Conservation (phyloP, 257 asterid genomes). For the Nicotiana tomentosiformis region DNA sequence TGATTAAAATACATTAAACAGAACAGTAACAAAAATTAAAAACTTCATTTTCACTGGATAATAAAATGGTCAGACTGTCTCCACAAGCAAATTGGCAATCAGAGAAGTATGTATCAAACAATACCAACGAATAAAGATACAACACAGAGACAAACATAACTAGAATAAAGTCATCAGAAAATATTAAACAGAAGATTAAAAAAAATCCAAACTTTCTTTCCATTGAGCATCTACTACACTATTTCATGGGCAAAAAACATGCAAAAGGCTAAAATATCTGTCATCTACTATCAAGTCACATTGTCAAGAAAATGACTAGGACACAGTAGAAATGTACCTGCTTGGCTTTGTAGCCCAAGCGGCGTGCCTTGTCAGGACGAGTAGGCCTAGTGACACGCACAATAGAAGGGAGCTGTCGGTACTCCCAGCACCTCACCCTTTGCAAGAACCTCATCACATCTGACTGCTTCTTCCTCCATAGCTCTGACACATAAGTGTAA, state of each 20-base stretch:
- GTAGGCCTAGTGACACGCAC: slow-evolving; percentile 5
- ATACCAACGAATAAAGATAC: not conserved
- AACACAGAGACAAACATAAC: not conserved
- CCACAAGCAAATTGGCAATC: too few relatives aligned
- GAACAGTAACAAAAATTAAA: too few relatives aligned
- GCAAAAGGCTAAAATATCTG: not conserved
- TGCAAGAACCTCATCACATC: slow-evolving; percentile 10
- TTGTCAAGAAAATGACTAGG: not conserved
- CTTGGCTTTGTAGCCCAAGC: slow-evolving; percentile 7
- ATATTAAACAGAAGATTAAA: not conserved
- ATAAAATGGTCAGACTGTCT: too few relatives aligned
- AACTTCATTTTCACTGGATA: too few relatives aligned
- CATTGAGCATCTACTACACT: not conserved
- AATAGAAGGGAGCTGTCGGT: slow-evolving; percentile 2
- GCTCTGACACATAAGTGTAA: slow-evolving; percentile 5
- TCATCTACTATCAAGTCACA: not conserved
- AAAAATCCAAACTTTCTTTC: not conserved
- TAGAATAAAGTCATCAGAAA: not conserved
- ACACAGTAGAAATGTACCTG: not conserved
- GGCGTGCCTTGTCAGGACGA: slow-evolving; percentile 11
- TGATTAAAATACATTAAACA: too few relatives aligned
- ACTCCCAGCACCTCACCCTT: slow-evolving; percentile 12
- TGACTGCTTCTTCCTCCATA: slow-evolving; percentile 10
- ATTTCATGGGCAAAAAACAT: not conserved
- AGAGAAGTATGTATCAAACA: too few relatives aligned